These are phyloP conservation scores for Glomus cerebriforme DNA, from an alignment of 192 early-diverging fungal species.

Conservation along the genomic window DNA sequence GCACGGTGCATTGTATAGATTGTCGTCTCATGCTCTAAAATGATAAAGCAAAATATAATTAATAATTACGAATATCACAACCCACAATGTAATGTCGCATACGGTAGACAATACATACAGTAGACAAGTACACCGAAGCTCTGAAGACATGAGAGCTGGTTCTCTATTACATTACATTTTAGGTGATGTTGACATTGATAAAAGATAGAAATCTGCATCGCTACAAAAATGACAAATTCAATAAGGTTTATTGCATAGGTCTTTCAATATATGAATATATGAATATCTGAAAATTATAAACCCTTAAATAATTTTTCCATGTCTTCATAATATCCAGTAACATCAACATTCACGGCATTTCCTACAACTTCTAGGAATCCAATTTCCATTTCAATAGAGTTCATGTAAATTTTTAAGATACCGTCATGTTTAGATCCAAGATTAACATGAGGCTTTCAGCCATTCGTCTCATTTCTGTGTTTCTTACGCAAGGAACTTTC, in stretches of 20 bases:
- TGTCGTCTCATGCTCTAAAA: conserved; percentile 27
- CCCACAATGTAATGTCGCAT: neutral
- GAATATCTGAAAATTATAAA: conserved; percentile 23
- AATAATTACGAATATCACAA: conserved; percentile 24
- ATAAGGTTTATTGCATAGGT: conserved; percentile 13
- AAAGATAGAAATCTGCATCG: conserved; percentile 21
- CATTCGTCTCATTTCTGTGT: conserved; percentile 22
- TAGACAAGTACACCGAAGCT: conserved; percentile 30
- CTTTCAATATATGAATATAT: conserved; percentile 19
- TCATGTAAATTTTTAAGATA: conserved; percentile 31
- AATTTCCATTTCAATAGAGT: conserved; percentile 24
- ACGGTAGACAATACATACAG: conserved; percentile 18
- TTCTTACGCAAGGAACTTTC: conserved; percentile 19
- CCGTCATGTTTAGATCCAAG: conserved; percentile 25
- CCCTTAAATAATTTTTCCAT: conserved; percentile 27
- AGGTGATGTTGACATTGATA: conserved; percentile 10
- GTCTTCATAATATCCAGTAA: conserved; percentile 8
- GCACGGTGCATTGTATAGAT: conserved; percentile 26
- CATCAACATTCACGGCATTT: conserved; percentile 3
- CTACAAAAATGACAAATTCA: conserved; percentile 17
- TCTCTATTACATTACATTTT: conserved; percentile 22
- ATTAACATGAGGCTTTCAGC: conserved; percentile 9
- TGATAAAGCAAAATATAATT: conserved; percentile 18
- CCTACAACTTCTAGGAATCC: conserved; percentile 24
- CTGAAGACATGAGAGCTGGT: conserved; percentile 21